Conservation (phyloP, 148 eudicot genomes). For the Chenopodium album region DNA sequence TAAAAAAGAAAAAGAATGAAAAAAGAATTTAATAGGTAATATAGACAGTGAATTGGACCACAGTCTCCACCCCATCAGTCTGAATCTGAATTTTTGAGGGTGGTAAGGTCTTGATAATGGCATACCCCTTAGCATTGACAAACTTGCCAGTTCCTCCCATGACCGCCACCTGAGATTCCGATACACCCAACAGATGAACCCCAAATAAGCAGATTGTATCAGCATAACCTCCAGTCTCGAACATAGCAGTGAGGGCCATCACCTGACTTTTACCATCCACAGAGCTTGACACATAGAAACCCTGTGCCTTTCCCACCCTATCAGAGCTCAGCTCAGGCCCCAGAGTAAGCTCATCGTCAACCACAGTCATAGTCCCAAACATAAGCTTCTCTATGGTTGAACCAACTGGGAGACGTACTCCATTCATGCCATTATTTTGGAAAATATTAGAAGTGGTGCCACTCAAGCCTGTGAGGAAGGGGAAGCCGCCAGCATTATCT, state of each 20-base stretch:
- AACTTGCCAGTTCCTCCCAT: constrained; percentile 75
- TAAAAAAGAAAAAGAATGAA: constrained; percentile 5
- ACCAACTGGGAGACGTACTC: constrained; percentile 42
- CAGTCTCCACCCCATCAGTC: constrained; percentile 69
- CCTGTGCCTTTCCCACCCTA: constrained; percentile 56
- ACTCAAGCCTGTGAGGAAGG: constrained; percentile 74
- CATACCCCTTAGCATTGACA: constrained; percentile 49
- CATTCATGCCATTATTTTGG: constrained; percentile 36
- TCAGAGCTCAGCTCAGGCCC: constrained; percentile 55
- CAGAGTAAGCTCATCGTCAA: constrained; percentile 62
- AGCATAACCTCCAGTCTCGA: constrained; percentile 39
- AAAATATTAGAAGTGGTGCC: constrained; percentile 46
- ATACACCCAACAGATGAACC: constrained; percentile 36
- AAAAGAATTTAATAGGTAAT: constrained; percentile 40
- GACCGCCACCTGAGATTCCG: constrained; percentile 53
- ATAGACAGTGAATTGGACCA: constrained; percentile 52
- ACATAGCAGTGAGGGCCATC: constrained; percentile 54
- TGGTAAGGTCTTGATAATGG: constrained; percentile 41
- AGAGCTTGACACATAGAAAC: constrained; percentile 52
- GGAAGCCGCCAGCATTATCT: constrained; percentile 56
- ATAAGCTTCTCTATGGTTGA: constrained; percentile 49
- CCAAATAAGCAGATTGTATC: constrained; percentile 63
- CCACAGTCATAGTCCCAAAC: constrained; percentile 65
- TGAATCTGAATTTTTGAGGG: constrained; percentile 34
- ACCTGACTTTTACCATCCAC: constrained; percentile 52